Evolutionary conservation across 2,329 filamentous ascomycete species (phyloP).

Genomic region (Paecilomyces variotii): DNA sequence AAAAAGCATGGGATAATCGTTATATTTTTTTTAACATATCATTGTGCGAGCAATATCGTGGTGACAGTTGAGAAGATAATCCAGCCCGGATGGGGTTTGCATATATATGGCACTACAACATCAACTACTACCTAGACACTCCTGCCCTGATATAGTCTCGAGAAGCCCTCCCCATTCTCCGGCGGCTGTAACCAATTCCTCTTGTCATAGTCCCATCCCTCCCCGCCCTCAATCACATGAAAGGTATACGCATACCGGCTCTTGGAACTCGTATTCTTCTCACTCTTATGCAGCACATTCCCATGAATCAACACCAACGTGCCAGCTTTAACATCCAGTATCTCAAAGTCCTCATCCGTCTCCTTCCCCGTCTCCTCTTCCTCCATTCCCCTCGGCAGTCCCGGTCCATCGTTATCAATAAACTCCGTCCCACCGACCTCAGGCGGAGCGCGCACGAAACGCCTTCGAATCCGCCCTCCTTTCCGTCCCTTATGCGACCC

Average conservation of each 20-base stretch:
- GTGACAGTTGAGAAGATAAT: background rate
- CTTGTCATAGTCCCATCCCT: slow-evolving; percentile 62
- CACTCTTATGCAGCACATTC: slow-evolving; percentile 91
- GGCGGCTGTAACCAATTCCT: slow-evolving; percentile 92
- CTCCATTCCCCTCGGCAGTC: slow-evolving; percentile 53
- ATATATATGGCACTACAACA: background rate
- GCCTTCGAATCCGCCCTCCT: slow-evolving; percentile 59
- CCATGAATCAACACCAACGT: slow-evolving; percentile 91
- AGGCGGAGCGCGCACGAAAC: slow-evolving; percentile 61
- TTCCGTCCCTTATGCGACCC: slow-evolving; percentile 58
- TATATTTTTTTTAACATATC: background rate
- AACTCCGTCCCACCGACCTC: slow-evolving; percentile 57
- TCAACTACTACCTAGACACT: background rate
- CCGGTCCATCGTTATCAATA: slow-evolving; percentile 57
- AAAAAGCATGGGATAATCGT: background rate
- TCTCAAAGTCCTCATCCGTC: slow-evolving; percentile 54
- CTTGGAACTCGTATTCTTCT: slow-evolving; percentile 78
- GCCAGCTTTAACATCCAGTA: slow-evolving; percentile 84
- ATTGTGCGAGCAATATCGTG: too few species aligned
- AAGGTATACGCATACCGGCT: slow-evolving; percentile 96
- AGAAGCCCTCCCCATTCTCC: slow-evolving; percentile 67
- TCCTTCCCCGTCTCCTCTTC: slow-evolving; percentile 17
- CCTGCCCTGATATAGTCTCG: slow-evolving; percentile 42
- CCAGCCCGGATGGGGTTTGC: background rate
- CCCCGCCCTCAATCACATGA: slow-evolving; percentile 82